Conservation (phyloP, 2,329 filamentous ascomycete genomes). For the Chlorencoelia australis region DNA sequence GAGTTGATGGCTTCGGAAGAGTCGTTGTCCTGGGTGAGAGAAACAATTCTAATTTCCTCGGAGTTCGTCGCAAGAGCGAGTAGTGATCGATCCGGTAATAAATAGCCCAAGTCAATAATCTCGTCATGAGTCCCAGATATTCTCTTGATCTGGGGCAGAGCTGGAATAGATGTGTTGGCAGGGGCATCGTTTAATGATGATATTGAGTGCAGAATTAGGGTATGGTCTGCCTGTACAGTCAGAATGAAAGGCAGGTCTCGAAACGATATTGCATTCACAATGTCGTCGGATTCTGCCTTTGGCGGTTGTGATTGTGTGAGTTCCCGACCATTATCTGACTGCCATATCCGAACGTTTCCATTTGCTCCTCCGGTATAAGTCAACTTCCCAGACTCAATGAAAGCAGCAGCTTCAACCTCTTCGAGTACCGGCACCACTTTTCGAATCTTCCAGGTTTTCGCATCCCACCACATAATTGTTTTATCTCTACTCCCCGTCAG, state of each 20-base stretch:
- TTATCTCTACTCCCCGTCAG: conserved; percentile 86
- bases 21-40: conserved; percentile 38
- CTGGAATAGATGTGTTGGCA: conserved; percentile 28
- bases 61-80: conserved; percentile 91
- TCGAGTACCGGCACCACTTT: conserved; percentile 79
- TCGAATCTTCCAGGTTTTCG: conserved; percentile 70
- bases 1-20: conserved; percentile 39
- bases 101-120: conserved; percentile 86
- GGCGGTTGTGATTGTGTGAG: conserved; percentile 62
- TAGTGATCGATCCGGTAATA: conserved; percentile 69
- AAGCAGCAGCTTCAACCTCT: conserved; percentile 73
- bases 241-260: conserved; percentile 59
- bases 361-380: conserved; percentile 81
- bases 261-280: conserved; percentile 63
- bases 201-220: conserved; percentile 63
- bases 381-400: conserved; percentile 58
- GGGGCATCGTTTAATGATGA: conserved; percentile 30
- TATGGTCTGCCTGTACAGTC: conserved; percentile 82
- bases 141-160: conserved; percentile 45
- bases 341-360: conserved; percentile 77
- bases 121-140: conserved; percentile 97
- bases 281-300: conserved; percentile 51
- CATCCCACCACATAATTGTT: conserved; percentile 87
- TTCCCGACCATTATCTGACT: conserved; percentile 65
- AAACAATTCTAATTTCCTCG: conserved; percentile 83